Evolutionary conservation across 352 stramenopile species (phyloP).

Genomic region (Thraustochytrium striatum): DNA sequence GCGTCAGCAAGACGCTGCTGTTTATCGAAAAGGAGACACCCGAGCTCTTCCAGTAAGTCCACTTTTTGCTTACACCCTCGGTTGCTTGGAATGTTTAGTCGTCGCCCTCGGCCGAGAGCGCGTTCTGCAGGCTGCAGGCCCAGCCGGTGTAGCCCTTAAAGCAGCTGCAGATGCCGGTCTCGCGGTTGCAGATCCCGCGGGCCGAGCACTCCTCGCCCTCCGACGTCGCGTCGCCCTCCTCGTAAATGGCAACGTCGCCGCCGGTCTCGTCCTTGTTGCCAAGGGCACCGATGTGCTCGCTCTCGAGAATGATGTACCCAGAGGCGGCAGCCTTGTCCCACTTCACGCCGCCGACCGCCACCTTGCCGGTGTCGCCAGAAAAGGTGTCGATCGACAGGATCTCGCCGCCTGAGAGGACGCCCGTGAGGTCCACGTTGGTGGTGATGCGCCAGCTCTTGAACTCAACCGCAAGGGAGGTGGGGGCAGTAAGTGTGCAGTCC

Average conservation of each 20-base stretch:
- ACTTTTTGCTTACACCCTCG: not conserved
- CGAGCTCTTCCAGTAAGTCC: conserved; percentile 39
- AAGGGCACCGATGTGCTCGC: not conserved
- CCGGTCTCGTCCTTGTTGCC: not conserved
- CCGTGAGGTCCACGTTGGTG: not conserved
- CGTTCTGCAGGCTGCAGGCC: conserved; percentile 43
- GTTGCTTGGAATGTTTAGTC: conserved; percentile 7
- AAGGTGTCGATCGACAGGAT: conserved; percentile 11
- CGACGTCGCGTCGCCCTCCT: conserved; percentile 13
- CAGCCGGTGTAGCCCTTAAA: conserved; percentile 62
- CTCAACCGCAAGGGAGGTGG: not conserved
- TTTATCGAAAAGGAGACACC: conserved; percentile 45
- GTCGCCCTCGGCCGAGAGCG: conserved; percentile 17
- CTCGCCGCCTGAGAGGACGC: conserved; percentile 1
- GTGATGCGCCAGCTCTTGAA: not conserved
- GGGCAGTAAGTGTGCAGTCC: not conserved
- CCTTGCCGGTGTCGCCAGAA: not conserved
- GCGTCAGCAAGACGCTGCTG: conserved; percentile 23
- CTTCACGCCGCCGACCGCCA: not conserved
- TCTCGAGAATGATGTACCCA: not conserved
- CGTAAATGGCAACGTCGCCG: not conserved
- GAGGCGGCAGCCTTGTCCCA: not conserved
- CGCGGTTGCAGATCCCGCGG: conserved; percentile 59
- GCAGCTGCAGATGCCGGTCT: conserved; percentile 61
- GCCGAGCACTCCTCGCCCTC: conserved; percentile 57